Evolutionary conservation across 192 early-diverging fungal species (phyloP), one percentile per base, ranked within the genome.

Genomic region (Coemansia sp.): DNA sequence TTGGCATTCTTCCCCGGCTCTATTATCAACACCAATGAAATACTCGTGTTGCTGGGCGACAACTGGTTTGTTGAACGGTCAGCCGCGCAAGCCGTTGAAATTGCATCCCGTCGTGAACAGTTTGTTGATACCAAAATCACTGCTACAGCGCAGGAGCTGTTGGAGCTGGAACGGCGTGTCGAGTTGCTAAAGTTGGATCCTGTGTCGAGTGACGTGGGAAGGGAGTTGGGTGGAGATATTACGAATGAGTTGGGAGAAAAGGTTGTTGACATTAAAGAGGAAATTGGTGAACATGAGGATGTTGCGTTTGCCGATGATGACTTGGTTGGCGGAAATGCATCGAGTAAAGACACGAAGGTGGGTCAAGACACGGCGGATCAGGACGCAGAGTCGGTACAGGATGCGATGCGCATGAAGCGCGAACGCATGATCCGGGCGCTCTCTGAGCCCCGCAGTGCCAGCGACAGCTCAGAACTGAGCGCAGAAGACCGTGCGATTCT

Each of bases 21-120:
- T 39, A 49, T 98, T 3, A 77, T 95, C 24, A 90, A 96, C 68
- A 98, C 95, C n/a, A 98, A 98, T 64, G 93, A 95, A 67, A 85
- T 98, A 12, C 68, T 89, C 23, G 92, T 93, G 0, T 71, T 91
- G 37, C 73, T 98, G 37, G 95, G 95, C n/a, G 94, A 93, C 53
- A 93, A 95, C 80, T 96, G 89, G 87, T 98, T 96, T 66, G 90
- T 83, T 5, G 92, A 96, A 63, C 74, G 86, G 20, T 93, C 92
- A 8, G 87, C 86, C 9, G 72, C 61, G 23, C 88, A 98, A 59
- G 92, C 95, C 0, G 65, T 69, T 9, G 87, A 72, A 8, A 94
- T 95, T 20, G 85, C 92, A 1, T 68, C 83, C n/a, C 76, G 93
- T 10, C 66, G 86, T 1, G 78, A 71, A 47, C 50, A 90, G 53